Conservation (phyloP, 2,329 filamentous ascomycete genomes). For the Fusarium ramigenum region DNA sequence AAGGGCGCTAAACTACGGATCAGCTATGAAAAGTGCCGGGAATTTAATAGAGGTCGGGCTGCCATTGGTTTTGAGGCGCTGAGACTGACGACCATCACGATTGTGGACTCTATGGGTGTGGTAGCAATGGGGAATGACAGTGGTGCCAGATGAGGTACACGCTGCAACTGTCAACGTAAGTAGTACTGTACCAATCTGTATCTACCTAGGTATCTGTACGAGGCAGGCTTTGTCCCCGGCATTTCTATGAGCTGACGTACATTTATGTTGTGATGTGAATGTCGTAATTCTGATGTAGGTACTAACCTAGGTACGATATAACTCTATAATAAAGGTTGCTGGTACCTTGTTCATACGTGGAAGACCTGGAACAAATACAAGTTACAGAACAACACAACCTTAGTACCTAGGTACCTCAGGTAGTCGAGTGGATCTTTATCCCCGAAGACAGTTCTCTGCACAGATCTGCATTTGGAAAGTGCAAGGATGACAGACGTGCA, state of each 20-base stretch:
- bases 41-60: constrained; percentile 26
- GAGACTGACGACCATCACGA: constrained; percentile 23
- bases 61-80: constrained; percentile 23
- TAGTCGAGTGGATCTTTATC: constrained; percentile 4
- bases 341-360: neutral
- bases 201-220: neutral
- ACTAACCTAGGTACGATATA: neutral
- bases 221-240: neutral
- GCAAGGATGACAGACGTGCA: constrained; percentile 23
- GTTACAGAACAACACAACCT: neutral
- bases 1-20: constrained; percentile 32
- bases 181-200: neutral
- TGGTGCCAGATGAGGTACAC: constrained; percentile 21
- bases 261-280: neutral
- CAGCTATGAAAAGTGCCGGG: constrained; percentile 29
- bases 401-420: neutral
- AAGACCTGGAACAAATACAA: neutral
- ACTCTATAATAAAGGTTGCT: neutral
- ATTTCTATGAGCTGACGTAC: neutral
- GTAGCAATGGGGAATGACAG: constrained; percentile 15
- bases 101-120: constrained; percentile 28
- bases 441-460: constrained; percentile 19
- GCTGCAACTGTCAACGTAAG: constrained; percentile 21
- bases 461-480: constrained; percentile 24
- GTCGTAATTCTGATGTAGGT: neutral